Conservation (phyloP, 495 filamentous ascomycete species). For the Daldinia decipiens region DNA sequence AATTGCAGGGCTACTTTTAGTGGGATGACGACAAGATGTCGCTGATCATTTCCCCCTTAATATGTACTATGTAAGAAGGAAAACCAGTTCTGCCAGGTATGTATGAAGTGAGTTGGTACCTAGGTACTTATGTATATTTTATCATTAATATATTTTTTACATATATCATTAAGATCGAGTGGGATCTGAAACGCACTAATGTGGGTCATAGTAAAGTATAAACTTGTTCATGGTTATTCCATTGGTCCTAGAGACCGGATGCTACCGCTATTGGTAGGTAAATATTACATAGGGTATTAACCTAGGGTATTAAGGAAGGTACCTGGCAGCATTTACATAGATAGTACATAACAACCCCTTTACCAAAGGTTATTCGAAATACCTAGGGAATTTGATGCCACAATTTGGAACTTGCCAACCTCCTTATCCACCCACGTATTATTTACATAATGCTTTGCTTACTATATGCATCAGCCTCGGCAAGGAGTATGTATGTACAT, state of each 20-base stretch:
- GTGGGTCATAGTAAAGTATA: constrained; percentile 11
- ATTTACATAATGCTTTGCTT: neutral
- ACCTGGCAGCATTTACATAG: neutral
- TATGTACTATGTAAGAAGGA: constrained; percentile 24
- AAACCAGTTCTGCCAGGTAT: constrained; percentile 7
- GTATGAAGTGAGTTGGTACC: constrained; percentile 8
- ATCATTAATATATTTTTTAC: no score
- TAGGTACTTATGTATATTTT: no score
- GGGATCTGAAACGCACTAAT: constrained; percentile 37
- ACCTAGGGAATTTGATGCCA: neutral
- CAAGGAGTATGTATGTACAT: no score
- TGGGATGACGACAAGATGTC: constrained; percentile 11
- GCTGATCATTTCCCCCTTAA: constrained; percentile 42
- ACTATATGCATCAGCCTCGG: neutral
- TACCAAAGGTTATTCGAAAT: neutral
- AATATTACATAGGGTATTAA: no score
- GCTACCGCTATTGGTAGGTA: constrained; percentile 28
- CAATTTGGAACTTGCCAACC: neutral
- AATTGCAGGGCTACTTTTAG: constrained; percentile 12
- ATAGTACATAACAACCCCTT: no score
- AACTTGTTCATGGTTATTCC: neutral
- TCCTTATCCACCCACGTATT: neutral
- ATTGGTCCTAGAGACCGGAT: constrained; percentile 29
- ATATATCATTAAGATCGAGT: constrained; percentile 32
- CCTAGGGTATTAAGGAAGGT: neutral